phyloP scores from a whole-genome alignment of 2,329 filamentous ascomycete species.

The Stagonosporopsis chrysanthemi region DNA sequence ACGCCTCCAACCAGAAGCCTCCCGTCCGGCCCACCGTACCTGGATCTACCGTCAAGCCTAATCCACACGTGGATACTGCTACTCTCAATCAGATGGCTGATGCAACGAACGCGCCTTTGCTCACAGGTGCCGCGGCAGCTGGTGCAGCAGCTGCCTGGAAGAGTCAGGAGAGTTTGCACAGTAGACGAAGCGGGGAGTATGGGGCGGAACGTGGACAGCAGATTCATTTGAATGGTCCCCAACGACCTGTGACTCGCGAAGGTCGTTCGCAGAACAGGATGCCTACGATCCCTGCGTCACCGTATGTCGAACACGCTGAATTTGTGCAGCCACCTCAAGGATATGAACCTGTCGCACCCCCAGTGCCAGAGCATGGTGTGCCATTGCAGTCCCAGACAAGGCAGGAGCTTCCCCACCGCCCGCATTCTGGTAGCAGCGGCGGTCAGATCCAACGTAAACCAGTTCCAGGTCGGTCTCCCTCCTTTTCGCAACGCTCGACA shows the following conservation, averaged over 20 bases:
- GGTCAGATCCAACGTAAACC: conserved; percentile 47
- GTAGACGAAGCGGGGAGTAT: conserved; percentile 44
- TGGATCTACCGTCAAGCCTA: conserved; percentile 75
- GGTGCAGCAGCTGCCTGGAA: conserved; percentile 53
- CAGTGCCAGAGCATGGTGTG: conserved; percentile 48
- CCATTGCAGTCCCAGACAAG: conserved; percentile 32
- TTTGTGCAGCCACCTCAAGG: conserved; percentile 41
- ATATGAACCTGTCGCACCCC: conserved; percentile 44
- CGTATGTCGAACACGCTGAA: conserved; percentile 51
- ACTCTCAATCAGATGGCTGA: conserved; percentile 83
- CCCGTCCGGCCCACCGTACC: conserved; percentile 74
- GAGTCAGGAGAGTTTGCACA: conserved; percentile 41
- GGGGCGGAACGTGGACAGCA: conserved; percentile 31
- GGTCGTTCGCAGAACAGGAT: conserved; percentile 47
- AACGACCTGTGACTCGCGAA: conserved; percentile 66
- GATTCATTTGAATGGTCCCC: conserved; percentile 52
- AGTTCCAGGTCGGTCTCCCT: conserved; percentile 53
- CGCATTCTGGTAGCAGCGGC: conserved; percentile 36
- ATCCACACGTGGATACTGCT: conserved; percentile 80
- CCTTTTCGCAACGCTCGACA: conserved; percentile 47
- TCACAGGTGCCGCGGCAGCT: conserved; percentile 46
- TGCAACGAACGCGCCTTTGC: conserved; percentile 63
- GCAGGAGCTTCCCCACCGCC: conserved; percentile 36
- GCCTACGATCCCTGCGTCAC: conserved; percentile 57
- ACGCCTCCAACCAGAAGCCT: conserved; percentile 75